Percentiles rank a stretch among this genome's conserved stretches.
These are phyloP conservation scores for Candida corydali DNA, from an alignment of 805 yeast species.

Conservation along the genomic window DNA sequence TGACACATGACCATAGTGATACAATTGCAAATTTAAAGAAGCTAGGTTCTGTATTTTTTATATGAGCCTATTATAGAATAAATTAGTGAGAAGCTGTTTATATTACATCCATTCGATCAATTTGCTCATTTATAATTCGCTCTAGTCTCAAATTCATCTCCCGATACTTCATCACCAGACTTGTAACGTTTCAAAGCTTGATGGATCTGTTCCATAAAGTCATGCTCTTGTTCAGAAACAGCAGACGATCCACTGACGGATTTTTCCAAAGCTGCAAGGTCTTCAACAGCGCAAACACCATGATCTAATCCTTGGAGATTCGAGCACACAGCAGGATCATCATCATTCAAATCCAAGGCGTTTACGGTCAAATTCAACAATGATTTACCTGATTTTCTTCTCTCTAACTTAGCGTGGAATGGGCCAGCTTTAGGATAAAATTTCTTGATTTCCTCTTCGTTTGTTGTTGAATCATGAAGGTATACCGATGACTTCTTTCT, in stretches of 20 bases:
- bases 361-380: constrained; percentile 64
- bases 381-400: constrained; percentile 75
- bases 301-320: constrained; percentile 8
- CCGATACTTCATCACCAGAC: constrained; percentile 36
- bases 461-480: constrained; percentile 9
- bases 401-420: constrained; percentile 48
- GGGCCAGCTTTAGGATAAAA: constrained; percentile 46
- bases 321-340: constrained; percentile 18
- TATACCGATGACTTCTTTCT: constrained; percentile 24
- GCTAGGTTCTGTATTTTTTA: constrained; percentile 42
- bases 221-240: constrained; percentile 30
- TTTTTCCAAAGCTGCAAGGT: constrained; percentile 16
- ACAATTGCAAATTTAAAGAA: constrained; percentile 32
- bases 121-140: background rate
- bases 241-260: constrained; percentile 22
- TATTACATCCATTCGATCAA: too few species aligned
- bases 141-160: constrained; percentile 57
- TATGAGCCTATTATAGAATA: too few species aligned
- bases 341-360: constrained; percentile 63
- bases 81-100: too few species aligned
- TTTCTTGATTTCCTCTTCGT: constrained; percentile 27
- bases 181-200: constrained; percentile 33
- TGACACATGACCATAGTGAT: constrained; percentile 27
- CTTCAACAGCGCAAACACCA: constrained; percentile 8
- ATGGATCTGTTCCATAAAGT: constrained; percentile 32